phyloP scores from a whole-genome alignment of 2,329 filamentous ascomycete species.

The Ophiostoma fasciatum region DNA sequence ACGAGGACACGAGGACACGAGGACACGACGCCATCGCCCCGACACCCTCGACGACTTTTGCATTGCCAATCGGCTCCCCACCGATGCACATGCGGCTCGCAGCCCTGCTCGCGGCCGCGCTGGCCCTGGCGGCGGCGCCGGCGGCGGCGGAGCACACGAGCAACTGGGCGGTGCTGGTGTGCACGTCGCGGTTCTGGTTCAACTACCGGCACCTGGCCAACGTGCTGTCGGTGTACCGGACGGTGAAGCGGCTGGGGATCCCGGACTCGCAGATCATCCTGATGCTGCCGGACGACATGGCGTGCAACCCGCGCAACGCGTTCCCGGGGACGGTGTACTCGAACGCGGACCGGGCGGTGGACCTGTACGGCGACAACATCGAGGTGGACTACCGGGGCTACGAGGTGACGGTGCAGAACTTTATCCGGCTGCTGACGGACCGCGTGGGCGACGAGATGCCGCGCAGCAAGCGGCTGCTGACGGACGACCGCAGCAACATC shows the following conservation, averaged over 20 bases:
- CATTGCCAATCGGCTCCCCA: conserved; percentile 2
- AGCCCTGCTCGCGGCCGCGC: conserved; percentile 28
- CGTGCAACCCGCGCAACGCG: conserved; percentile 94
- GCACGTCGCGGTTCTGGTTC: conserved; percentile 98
- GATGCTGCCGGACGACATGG: conserved; percentile 99
- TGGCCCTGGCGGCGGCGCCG: conserved; percentile 32
- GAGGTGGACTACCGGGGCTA: conserved; percentile 98
- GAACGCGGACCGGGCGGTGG: conserved; percentile 88
- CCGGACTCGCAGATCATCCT: conserved; percentile 98
- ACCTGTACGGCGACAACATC: conserved; percentile 96
- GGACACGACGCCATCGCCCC: background rate
- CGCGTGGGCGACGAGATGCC: conserved; percentile 90
- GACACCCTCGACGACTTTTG: background rate
- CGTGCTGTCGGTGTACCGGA: conserved; percentile 92
- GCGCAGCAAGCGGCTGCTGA: conserved; percentile 81
- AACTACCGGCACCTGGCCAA: conserved; percentile 98
- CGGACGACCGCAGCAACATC: conserved; percentile 91
- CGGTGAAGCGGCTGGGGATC: conserved; percentile 93
- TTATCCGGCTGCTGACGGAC: conserved; percentile 88
- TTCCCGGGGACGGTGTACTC: conserved; percentile 98
- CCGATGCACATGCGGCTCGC: conserved; percentile 36
- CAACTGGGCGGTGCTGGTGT: conserved; percentile 98
- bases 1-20: no score
- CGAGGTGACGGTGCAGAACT: conserved; percentile 97
- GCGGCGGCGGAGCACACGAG: conserved; percentile 67